These are phyloP conservation scores for Fusarium continuum DNA, from an alignment of 2,329 filamentous ascomycete genomes.

Conservation along the genomic window DNA sequence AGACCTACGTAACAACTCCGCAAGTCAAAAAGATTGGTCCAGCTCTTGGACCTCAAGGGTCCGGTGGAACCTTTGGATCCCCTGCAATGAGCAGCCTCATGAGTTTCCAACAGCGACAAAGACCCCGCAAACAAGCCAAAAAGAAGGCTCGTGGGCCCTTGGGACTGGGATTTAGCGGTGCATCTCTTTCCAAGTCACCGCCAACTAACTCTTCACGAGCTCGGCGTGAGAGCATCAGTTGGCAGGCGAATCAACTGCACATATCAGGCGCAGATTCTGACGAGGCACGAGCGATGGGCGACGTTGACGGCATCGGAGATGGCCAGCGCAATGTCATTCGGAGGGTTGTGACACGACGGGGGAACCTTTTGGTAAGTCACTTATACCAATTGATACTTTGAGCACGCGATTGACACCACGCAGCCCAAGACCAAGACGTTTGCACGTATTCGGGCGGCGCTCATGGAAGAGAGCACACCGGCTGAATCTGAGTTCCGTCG, in stretches of 20 bases:
- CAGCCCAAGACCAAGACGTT: conserved; percentile 97
- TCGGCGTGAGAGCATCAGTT: conserved; percentile 86
- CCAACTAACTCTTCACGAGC: conserved; percentile 64
- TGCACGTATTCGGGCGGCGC: conserved; percentile 87
- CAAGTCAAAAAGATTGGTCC: conserved; percentile 72
- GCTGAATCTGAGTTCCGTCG: conserved; percentile 88
- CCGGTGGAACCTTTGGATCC: conserved; percentile 70
- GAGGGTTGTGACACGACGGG: conserved; percentile 83
- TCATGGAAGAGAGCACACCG: conserved; percentile 87
- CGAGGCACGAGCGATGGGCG: conserved; percentile 74
- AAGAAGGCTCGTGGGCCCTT: conserved; percentile 61
- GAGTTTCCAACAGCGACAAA: conserved; percentile 82
- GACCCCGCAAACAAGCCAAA: conserved; percentile 73
- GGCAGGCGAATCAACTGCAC: conserved; percentile 88
- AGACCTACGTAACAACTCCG: conserved; percentile 84
- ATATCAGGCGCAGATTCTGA: conserved; percentile 77
- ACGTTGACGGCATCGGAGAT: conserved; percentile 60
- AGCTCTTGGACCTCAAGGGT: conserved; percentile 57
- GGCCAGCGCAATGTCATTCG: conserved; percentile 80
- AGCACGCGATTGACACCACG: conserved; percentile 42
- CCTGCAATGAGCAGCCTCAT: conserved; percentile 79
- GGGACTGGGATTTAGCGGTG: conserved; percentile 61
- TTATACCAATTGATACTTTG: not conserved
- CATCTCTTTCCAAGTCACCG: conserved; percentile 75
- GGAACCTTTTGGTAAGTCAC: conserved; percentile 81